phyloP scores from a whole-genome alignment of 495 filamentous ascomycete genomes.

The Monascus purpureus region DNA sequence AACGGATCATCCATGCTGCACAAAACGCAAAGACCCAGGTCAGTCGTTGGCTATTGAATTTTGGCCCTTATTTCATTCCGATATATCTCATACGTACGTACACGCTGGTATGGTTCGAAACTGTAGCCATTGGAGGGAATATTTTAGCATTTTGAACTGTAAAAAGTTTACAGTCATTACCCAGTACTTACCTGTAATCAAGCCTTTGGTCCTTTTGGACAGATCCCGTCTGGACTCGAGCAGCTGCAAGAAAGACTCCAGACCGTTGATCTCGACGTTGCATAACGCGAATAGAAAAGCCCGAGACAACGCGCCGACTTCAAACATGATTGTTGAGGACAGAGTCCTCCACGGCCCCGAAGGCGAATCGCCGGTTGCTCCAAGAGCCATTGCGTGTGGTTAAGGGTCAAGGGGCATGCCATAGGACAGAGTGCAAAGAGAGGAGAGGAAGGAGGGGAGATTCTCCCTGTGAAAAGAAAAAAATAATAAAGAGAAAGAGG shows the following conservation, averaged over 20 bases:
- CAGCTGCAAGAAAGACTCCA: constrained; percentile 60
- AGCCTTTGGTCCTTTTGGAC: constrained; percentile 53
- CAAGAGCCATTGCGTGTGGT: constrained; percentile 23
- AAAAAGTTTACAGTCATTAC: too few species aligned
- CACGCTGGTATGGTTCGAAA: constrained; percentile 94
- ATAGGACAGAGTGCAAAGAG: constrained; percentile 7
- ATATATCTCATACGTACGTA: constrained; percentile 53
- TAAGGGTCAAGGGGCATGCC: too few species aligned
- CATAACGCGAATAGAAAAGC: constrained; percentile 29
- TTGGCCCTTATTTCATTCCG: too few species aligned
- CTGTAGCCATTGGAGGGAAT: constrained; percentile 29
- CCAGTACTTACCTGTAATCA: constrained; percentile 67
- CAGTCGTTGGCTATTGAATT: too few species aligned
- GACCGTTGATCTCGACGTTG: constrained; percentile 48
- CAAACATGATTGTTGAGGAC: constrained; percentile 30
- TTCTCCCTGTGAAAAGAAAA: background rate
- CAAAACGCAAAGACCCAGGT: constrained; percentile 11
- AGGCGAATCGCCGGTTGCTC: constrained; percentile 27
- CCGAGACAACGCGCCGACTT: constrained; percentile 32
- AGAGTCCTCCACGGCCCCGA: constrained; percentile 28
- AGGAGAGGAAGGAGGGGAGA: constrained; percentile 10
- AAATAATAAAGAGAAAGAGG: background rate
- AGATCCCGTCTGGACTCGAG: constrained; percentile 59
- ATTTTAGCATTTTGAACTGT: too few species aligned
- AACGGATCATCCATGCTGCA: constrained; percentile 83